Conservation (phyloP, 768 basidiomycete species). For the Phaeotremella skinneri region DNA sequence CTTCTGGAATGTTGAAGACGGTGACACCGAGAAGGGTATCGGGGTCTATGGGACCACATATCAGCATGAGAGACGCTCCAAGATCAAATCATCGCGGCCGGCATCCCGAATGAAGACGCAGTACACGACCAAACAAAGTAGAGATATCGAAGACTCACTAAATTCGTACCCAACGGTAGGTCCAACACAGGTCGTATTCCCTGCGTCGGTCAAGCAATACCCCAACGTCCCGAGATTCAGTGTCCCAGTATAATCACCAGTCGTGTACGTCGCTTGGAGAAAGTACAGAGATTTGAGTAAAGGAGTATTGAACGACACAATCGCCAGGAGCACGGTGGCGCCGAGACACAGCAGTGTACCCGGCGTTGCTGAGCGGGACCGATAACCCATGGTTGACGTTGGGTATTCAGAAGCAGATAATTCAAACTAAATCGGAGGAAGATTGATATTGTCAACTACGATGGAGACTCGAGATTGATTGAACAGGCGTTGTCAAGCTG, state of each 20-base stretch:
- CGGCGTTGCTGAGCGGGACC: conserved; percentile 71
- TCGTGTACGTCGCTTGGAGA: conserved; percentile 56
- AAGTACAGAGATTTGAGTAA: conserved; percentile 85
- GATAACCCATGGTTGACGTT: conserved; percentile 54
- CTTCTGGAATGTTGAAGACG: conserved; percentile 70
- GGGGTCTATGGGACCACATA: conserved; percentile 60
- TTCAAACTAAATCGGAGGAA: no score
- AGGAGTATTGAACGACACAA: conserved; percentile 89
- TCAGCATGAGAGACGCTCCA: neutral
- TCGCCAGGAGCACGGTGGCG: conserved; percentile 74
- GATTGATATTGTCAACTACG: no score
- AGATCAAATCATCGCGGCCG: conserved; percentile 3
- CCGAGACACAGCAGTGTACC: conserved; percentile 77
- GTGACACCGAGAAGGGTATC: conserved; percentile 71
- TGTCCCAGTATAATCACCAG: conserved; percentile 41
- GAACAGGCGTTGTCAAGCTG: no score
- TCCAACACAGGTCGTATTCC: conserved; percentile 64
- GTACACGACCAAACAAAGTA: conserved; percentile 5
- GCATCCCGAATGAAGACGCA: neutral
- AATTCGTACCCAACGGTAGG: conserved; percentile 84
- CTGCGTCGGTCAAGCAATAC: conserved; percentile 62
- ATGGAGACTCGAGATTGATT: no score
- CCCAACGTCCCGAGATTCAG: conserved; percentile 87
- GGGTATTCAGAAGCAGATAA: no score
- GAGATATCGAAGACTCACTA: conserved; percentile 58